phyloP scores from a whole-genome alignment of 331 rosid species.

The Telfairia occidentalis region DNA sequence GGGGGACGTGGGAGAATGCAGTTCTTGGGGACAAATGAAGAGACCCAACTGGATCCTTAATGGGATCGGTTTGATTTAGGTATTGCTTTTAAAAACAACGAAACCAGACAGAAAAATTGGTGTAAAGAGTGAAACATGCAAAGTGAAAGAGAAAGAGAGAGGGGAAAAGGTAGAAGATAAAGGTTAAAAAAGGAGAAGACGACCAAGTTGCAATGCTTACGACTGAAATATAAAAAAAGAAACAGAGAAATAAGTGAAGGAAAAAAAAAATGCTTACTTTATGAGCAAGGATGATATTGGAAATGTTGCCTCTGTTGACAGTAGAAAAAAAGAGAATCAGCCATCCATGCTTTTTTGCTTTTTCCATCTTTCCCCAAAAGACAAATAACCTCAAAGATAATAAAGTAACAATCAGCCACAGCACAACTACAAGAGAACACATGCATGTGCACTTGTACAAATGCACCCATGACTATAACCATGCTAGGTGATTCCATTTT shows the following conservation, averaged over 20 bases:
- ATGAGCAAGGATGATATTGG: conserved; percentile 16
- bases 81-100: conserved; percentile 28
- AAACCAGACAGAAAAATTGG: conserved; percentile 16
- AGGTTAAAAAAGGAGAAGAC: conserved; percentile 25
- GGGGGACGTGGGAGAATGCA: conserved; percentile 13
- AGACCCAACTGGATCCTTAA: conserved; percentile 19
- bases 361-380: conserved; percentile 25
- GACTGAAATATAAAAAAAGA: conserved; percentile 20
- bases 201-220: conserved; percentile 25
- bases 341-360: conserved; percentile 31
- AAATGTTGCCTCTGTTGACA: conserved; percentile 13
- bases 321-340: conserved; percentile 24
- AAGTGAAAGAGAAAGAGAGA: conserved; percentile 7
- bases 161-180: conserved; percentile 25
- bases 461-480: conserved; percentile 9
- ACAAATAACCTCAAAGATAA: conserved; percentile 13
- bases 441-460: conserved; percentile 14
- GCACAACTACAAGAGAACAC: neutral
- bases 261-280: conserved; percentile 32
- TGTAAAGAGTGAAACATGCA: conserved; percentile 3
- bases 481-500: neutral
- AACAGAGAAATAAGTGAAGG: conserved; percentile 45
- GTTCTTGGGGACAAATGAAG: conserved; percentile 20
- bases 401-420: neutral
- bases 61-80: conserved; percentile 19